Evolutionary conservation across 805 yeast genomes (phyloP), one percentile per base, ranked within the genome.

Genomic region (Teunomyces barrocoloradensis): DNA sequence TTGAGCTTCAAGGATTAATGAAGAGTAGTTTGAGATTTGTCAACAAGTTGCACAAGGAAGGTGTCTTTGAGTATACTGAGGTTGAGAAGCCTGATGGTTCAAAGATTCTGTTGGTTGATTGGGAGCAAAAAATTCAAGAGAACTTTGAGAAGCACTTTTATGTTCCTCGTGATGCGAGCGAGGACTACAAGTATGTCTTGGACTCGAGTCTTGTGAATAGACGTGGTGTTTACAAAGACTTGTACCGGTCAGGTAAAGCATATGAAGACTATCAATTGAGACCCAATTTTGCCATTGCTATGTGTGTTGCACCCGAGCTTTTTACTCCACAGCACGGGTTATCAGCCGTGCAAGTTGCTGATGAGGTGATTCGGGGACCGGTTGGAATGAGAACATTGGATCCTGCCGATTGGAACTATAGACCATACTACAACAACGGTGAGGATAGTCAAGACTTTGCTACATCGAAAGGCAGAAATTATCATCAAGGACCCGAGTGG

Each of bases 401-500:
- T 61, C 98, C 99, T 3, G 78, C 85, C 11, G 99, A 92, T 69
- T 79, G 82, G 71, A 91, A 92, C 66, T 92, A 94, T 65, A 78
- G 96, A 53, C 99, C 99, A 1, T 81, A 88, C 68, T 92, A 92
- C 66, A 73, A 74, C 59, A 94, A 92, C 63, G 71, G 89, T 42
- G 85, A 79, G 35, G 98, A 92, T 59, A 81, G 80, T 45, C 81
- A 77, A 4, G 96, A 92, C 65, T 94, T 90, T 75, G 89, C 95
- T 0, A 90, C 97, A 0, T 77, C 97, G 2, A 89, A 90, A 67
- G 99, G 99, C 27, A 80, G 98, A 58, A 94, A 94, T 68, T 92
- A 92, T 64, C 99, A 92, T 66, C 98, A 92, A 69, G 99, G 99
- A 1, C 99, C 99, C 2, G 99, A 94, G 63, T 92, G 99, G 99